Base-by-base conservation (phyloP, 805 yeast genomes). In the Pichia gijzeniarum region DNA sequence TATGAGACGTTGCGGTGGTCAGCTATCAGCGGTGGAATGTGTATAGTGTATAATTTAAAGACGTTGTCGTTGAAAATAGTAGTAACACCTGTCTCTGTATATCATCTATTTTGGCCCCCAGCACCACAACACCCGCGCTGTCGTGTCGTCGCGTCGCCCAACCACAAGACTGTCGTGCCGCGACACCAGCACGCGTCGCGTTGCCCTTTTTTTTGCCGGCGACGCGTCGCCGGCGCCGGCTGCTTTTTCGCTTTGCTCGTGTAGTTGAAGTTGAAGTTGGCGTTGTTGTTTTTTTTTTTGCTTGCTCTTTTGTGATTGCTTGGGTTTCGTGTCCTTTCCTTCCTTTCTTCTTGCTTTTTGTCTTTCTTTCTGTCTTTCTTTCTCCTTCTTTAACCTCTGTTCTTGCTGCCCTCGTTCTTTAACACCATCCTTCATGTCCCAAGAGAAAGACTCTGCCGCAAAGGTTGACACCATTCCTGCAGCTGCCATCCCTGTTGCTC, bases 1-100 rank as follows among this genome's bases (percentile, higher is more conserved):
- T 61, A 59, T 61, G 67, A 62, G 78, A 73, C 78, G 78, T 73
- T 73, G 73, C 71, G 77, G 77, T 72, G 34, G 73, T 67, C 71
- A 62, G 77, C 79, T 74, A 74, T 74, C 80, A 74, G 80, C 73
- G 27, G 40, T 35, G 27, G 10, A 35, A 17, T 69, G 64, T 65
- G 18, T 35, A 35, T 12, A 19, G 25, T n/a, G 8, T 14, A 35
- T 9, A 18, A 19, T 17, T 14, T 10, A 33, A 33, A 33, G 6
- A 19, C 10, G 28, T 25, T 25, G 28, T 25, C 6, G n/a, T n/a
- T n/a, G n/a, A n/a, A n/a, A n/a, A n/a, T n/a, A n/a, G n/a, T n/a
- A n/a, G n/a, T n/a, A n/a, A n/a, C n/a, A n/a, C n/a, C n/a, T n/a
- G n/a, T n/a, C n/a, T n/a, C n/a, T n/a, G n/a, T n/a, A n/a, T n/a